Conservation (phyloP, 2,329 filamentous ascomycete genomes). For the Fusarium zealandicum region DNA sequence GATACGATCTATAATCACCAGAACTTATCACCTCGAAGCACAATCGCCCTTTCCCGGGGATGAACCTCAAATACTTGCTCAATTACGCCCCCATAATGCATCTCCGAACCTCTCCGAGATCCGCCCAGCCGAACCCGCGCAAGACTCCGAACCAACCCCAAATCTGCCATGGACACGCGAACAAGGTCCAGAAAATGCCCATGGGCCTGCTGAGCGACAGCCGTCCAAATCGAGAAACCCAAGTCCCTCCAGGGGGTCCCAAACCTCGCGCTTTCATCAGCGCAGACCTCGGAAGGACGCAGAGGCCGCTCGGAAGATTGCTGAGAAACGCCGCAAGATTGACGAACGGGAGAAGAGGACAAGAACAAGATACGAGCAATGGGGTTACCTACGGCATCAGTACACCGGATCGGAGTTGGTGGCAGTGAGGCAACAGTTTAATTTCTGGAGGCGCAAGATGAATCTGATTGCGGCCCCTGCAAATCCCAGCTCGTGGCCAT, state of each 20-base stretch:
- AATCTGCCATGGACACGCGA: background rate
- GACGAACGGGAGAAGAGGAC: slow-evolving; percentile 9
- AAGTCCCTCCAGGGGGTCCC: background rate
- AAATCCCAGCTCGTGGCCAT: slow-evolving; percentile 34
- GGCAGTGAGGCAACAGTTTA: slow-evolving; percentile 36
- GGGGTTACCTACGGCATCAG: slow-evolving; percentile 45
- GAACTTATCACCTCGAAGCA: slow-evolving; percentile 18
- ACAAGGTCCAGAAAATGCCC: background rate
- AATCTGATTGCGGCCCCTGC: slow-evolving; percentile 27
- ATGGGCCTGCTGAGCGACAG: background rate
- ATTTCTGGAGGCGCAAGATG: slow-evolving; percentile 43
- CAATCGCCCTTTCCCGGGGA: background rate
- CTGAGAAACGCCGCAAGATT: slow-evolving; percentile 4
- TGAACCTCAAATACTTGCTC: slow-evolving; percentile 26
- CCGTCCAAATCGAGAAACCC: background rate
- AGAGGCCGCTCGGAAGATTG: slow-evolving; percentile 5
- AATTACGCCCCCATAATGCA: slow-evolving; percentile 22
- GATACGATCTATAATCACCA: slow-evolving; percentile 11
- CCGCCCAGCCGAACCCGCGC: background rate
- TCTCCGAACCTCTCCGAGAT: slow-evolving; percentile 8
- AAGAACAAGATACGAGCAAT: slow-evolving; percentile 38
- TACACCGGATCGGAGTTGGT: slow-evolving; percentile 33
- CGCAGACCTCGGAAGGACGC: background rate
- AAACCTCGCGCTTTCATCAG: background rate
- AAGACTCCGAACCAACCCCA: background rate